These are phyloP conservation scores for Trichosporon asahii DNA, from an alignment of 1,284 basidiomycete genomes.

Conservation along the genomic window DNA sequence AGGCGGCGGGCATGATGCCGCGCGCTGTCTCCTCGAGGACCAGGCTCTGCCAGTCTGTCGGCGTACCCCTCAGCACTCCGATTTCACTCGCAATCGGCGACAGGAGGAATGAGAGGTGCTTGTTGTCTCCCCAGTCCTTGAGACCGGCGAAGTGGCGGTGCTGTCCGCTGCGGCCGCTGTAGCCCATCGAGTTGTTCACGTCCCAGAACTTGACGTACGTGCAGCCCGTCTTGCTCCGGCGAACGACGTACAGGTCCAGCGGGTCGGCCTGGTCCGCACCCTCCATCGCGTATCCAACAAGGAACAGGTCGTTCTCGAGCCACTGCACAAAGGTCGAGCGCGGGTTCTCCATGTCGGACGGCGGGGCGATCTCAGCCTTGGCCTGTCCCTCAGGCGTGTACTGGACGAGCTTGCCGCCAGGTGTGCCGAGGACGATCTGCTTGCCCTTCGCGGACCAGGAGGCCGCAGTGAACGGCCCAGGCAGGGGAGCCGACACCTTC, in stretches of 20 bases:
- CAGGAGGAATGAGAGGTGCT: constrained; percentile 53
- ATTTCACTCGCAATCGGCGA: constrained; percentile 53
- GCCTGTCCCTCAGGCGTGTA: constrained; percentile 55
- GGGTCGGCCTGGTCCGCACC: constrained; percentile 46
- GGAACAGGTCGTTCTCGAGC: constrained; percentile 58
- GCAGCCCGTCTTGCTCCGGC: constrained; percentile 39
- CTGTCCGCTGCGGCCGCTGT: constrained; percentile 37
- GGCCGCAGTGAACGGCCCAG: constrained; percentile 44
- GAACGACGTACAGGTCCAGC: constrained; percentile 46
- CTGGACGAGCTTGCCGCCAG: constrained; percentile 53
- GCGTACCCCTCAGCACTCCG: constrained; percentile 39
- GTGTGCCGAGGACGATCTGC: constrained; percentile 56
- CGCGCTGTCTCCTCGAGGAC: constrained; percentile 56
- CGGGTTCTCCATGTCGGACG: constrained; percentile 42
- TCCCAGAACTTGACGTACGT: constrained; percentile 50
- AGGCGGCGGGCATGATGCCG: constrained; percentile 53
- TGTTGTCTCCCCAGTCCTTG: constrained; percentile 47
- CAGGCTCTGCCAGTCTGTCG: constrained; percentile 52
- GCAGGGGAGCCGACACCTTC: constrained; percentile 28
- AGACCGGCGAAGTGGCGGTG: constrained; percentile 50
- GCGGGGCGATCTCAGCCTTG: constrained; percentile 53
- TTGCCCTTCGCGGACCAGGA: constrained; percentile 60
- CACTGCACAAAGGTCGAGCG: constrained; percentile 52
- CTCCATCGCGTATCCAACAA: constrained; percentile 54
- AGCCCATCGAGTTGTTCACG: constrained; percentile 49